Evolutionary conservation across 176 grass and related monocot species (phyloP), one percentile per base, ranked within the genome.

Genomic region (Dactylis glomerata): DNA sequence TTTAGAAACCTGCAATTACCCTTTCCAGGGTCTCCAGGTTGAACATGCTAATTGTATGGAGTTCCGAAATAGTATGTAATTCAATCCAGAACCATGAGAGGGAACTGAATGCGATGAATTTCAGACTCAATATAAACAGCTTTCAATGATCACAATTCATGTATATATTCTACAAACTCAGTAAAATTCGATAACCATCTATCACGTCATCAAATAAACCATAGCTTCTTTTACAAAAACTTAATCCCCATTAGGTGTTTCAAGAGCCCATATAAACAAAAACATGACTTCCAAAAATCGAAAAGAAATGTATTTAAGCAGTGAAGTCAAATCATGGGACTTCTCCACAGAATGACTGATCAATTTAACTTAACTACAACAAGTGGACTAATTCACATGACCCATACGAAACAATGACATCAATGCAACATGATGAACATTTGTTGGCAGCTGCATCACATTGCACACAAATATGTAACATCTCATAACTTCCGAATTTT

Each of bases 1-100:
- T 57, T 86, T 87, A 87, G 73, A 73, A 66, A 80, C 17, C 33
- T 56, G 42, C 17, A 69, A 69, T 26, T 79, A 38, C 23, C 22
- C 3, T 82, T 75, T 82, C 36, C n/a, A 87, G 36, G 44, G 19
- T 83, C 52, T 45, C 8, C 66, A 76, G 45, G 12, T 52, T 59
- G 73, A 68, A 71, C 44, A 66, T 71, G 68, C n/a, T 69, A 85
- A 32, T 13, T 41, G 44, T 47, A 34, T 46, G 50, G 34, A 36
- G 32, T 49, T 63, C 22, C 27, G 1, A 62, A 67, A 24, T 11
- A 24, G 11, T 7, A 36, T 24, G 61, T 23, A 33, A 81, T 50
- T 81, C 28, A 26, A 66, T 74, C 14, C 17, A 61, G 45, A 19
- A 28, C 30, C n/a, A 67, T 10, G 27, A 47, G 36, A 38, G 57